Evolutionary conservation across 495 filamentous ascomycete species (phyloP).

Genomic region (Choiromyces venosus): DNA sequence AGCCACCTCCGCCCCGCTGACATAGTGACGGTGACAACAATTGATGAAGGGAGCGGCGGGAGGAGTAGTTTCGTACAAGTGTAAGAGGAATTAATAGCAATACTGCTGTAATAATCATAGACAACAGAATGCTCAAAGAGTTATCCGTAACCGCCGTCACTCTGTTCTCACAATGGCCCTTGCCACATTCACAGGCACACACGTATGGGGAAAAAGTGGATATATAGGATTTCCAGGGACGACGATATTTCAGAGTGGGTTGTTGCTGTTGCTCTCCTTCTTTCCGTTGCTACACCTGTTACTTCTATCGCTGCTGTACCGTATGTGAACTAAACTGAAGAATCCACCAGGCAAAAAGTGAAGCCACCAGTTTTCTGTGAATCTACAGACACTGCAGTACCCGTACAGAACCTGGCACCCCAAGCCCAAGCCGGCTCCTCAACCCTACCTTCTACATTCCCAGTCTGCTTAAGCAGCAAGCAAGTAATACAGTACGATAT

Average conservation of each 20-base stretch:
- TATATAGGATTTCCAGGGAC: too few relatives aligned
- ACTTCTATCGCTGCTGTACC: neutral
- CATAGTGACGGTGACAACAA: neutral
- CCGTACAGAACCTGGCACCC: too few relatives aligned
- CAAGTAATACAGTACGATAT: neutral
- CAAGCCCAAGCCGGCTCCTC: too few relatives aligned
- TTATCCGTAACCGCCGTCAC: neutral
- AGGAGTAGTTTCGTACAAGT: neutral
- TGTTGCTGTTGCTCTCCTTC: neutral
- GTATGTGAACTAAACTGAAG: neutral
- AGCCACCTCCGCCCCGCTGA: neutral
- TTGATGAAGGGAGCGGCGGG: neutral
- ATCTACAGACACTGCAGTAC: neutral
- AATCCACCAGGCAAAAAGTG: neutral
- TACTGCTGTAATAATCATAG: neutral
- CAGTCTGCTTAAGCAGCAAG: neutral
- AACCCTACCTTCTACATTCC: too few relatives aligned
- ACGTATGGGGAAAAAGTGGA: too few relatives aligned
- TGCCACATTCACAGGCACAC: neutral
- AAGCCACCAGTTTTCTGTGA: neutral
- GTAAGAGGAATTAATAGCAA: neutral
- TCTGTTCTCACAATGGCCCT: neutral
- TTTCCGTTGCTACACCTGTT: neutral
- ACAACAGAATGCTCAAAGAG: neutral
- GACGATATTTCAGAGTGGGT: neutral